Base-by-base conservation (phyloP, 208 protist genomes). In the Balamuthia mandrillaris region DNA sequence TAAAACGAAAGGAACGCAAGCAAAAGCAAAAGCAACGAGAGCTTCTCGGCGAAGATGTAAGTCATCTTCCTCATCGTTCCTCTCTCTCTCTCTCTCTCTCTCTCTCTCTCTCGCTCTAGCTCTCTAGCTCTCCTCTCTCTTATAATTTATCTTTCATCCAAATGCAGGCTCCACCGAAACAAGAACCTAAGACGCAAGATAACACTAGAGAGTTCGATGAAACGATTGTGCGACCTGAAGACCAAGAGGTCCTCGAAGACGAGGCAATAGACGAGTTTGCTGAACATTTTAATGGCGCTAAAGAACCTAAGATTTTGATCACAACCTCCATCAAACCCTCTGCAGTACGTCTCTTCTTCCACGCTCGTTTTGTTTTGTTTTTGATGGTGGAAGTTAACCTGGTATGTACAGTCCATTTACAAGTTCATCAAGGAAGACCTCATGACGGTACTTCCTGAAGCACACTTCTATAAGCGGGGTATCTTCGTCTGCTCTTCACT, bases 241-340 rank as follows among this genome's bases (percentile, higher is more conserved):
- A 96, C 70, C 84, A 94, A 39, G 29, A 89, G 85, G 85, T 92
- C 31, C 1, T 85, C 2, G 85, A 87, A 9, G 95, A 96, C 35
- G 86, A 95, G 51, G 81, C 74, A 7, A 63, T 84, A 0, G 95
- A 96, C 72, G 94, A 96, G 70, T 94, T 96, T 37, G 60, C 89
- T 29, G 16, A 6, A 0, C 95, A 95, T 77, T 96, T 96, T 52
- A 35, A 89, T 16, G 93, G 90, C 14, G 65, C 75, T 44, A 42
- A 58, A n/a, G 60, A 35, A 39, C 90, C 94, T 2, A 94, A 93
- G 81, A 87, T 91, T 4, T 74, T 94, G 10, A 87, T 96, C 21
- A 95, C 92, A 18, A 95, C 93, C 2, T 89, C 84, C 35, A 33
- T 78, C 42, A 90, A 88, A 60, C 56, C 91, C 37, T 45, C 84